Evolutionary conservation across 352 stramenopile species (phyloP), one percentile per base, ranked within the genome.

Genomic region (Blastocystis sp.): DNA sequence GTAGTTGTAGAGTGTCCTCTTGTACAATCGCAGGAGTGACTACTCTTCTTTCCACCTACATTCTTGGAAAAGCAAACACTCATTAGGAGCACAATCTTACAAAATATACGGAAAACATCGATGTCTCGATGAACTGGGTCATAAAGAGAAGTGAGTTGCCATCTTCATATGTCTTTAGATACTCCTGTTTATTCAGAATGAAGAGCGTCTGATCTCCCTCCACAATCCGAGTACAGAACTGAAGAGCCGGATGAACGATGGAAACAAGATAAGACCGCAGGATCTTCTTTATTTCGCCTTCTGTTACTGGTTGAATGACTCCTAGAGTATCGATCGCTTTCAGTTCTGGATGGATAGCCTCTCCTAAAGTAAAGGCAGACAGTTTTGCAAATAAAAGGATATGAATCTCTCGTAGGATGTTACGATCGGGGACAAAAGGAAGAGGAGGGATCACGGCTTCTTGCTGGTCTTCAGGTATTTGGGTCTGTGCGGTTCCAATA

Each of bases 21-120:
- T n/a, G n/a, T n/a, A n/a, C n/a, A n/a, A n/a, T n/a, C n/a, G n/a
- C n/a, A n/a, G n/a, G n/a, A n/a, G n/a, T n/a, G n/a, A n/a, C n/a
- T n/a, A n/a, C n/a, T n/a, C n/a, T n/a, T n/a, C n/a, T n/a, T n/a
- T n/a, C n/a, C n/a, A n/a, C n/a, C n/a, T n/a, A n/a, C n/a, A n/a
- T n/a, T n/a, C n/a, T n/a, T n/a, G n/a, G n/a, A n/a, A n/a, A n/a
- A n/a, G n/a, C n/a, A n/a, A n/a, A n/a, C n/a, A n/a, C n/a, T n/a
- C n/a, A n/a, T n/a, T n/a, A n/a, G n/a, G n/a, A n/a, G n/a, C n/a
- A n/a, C n/a, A n/a, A n/a, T 59, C 3, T 72, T 1, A 81, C 40
- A 61, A 42, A 63, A 40, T 51, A 81, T 7, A 64, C 40, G 27
- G 46, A 81, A 81, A 81, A 81, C 69, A 81, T 81, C 27, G 69